Evolutionary conservation across 148 eudicot species (phyloP).

Genomic region (Dysphania ambrosioides): DNA sequence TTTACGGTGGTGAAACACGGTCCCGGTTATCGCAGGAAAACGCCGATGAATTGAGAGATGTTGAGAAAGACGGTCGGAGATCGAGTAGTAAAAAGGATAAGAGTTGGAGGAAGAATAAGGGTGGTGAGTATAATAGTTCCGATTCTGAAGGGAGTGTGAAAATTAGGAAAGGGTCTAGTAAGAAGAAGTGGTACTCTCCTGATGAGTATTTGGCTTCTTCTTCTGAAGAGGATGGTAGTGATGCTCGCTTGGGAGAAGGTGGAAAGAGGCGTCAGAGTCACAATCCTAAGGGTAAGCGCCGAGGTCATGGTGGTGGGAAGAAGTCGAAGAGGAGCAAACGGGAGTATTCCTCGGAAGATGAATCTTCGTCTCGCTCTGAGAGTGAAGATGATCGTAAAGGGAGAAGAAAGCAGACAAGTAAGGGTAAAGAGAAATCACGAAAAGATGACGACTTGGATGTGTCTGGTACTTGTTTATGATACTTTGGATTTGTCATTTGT

Average conservation of each 20-base stretch:
- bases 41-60: conserved; percentile 33
- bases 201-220: conserved; percentile 47
- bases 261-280: conserved; percentile 31
- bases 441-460: conserved; percentile 14
- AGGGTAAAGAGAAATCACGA: conserved; percentile 13
- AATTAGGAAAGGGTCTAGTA: conserved; percentile 45
- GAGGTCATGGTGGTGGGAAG: conserved; percentile 28
- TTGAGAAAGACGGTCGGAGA: conserved; percentile 32
- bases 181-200: conserved; percentile 87
- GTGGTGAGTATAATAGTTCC: conserved; percentile 48
- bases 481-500: background rate
- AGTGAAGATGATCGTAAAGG: conserved; percentile 22
- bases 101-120: conserved; percentile 44
- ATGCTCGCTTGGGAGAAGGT: conserved; percentile 22
- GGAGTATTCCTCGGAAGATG: conserved; percentile 30
- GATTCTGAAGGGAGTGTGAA: conserved; percentile 54
- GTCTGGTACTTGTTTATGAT: conserved; percentile 1
- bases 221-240: conserved; percentile 38
- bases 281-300: conserved; percentile 34
- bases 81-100: conserved; percentile 39
- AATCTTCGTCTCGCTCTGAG: conserved; percentile 24
- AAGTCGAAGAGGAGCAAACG: conserved; percentile 34
- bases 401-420: conserved; percentile 24
- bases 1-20: background rate
- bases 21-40: conserved; percentile 31